These are phyloP conservation scores for Fusarium tanahbumbuense DNA, from an alignment of 2,329 filamentous ascomycete species.

Conservation along the genomic window DNA sequence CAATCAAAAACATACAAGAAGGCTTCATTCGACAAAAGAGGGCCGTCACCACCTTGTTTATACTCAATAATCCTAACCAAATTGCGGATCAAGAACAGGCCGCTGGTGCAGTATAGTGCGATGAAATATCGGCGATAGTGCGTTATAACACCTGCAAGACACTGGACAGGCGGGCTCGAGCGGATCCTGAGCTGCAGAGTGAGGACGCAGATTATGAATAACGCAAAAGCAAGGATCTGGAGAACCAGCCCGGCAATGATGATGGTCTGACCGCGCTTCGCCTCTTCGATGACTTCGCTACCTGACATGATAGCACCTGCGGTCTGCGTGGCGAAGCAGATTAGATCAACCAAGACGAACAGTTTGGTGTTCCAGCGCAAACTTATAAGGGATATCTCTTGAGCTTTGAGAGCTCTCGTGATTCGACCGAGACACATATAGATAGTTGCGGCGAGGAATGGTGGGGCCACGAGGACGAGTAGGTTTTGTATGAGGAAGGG, in stretches of 20 bases:
- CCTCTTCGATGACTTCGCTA: not conserved
- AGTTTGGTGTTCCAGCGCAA: not conserved
- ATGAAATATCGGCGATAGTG: not conserved
- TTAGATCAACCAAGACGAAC: not conserved
- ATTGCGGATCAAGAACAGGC: not conserved
- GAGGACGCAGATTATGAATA: not conserved
- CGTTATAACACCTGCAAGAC: not conserved
- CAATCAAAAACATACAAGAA: not conserved
- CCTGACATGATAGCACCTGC: not conserved
- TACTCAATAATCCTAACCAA: not conserved
- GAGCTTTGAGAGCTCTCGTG: not conserved
- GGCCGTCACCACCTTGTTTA: not conserved
- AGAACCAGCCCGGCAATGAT: not conserved
- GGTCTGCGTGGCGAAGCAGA: not conserved
- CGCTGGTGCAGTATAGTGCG: not conserved
- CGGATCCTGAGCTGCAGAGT: not conserved
- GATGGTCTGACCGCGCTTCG: not conserved
- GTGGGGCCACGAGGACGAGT: not conserved
- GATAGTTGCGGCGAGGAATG: not conserved
- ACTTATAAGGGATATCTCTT: not conserved
- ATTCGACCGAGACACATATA: not conserved
- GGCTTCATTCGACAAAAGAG: not conserved
- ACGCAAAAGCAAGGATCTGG: constrained; percentile 17
- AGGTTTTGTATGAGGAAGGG: not conserved
- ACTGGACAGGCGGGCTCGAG: not conserved